Evolutionary conservation across 768 basidiomycete species (phyloP), one percentile per base, ranked within the genome.

Genomic region (Tephrocybe sp.): DNA sequence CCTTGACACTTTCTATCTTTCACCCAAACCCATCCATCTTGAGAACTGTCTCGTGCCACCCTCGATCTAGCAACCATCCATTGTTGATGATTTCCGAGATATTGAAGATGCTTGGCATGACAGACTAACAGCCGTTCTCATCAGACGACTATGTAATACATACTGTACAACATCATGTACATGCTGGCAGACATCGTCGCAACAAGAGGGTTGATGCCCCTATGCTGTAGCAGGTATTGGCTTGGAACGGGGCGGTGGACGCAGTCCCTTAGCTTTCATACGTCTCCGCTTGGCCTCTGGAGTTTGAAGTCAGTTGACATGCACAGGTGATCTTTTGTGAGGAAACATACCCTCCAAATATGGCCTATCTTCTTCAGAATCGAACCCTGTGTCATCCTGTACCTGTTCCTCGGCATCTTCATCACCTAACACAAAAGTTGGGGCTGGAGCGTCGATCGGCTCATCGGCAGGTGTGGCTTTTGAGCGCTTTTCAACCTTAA

Each of bases 401-500:
- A 62, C 67, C 18, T 62, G 60, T 39, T 65, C 64, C 4, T 57
- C 63, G 25, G 55, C 54, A 26, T 59, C 65, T 54, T 56, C 64
- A 56, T 72, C 67, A 55, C 65, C 70, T 68, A 50, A 20, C 14
- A 54, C 46, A 25, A 54, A 28, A 11, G 48, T 38, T 28, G 53
- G 42, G 10, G 47, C 54, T 20, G 44, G 30, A 34, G 38, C 69
- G 24, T 61, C 58, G 20, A 59, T 58, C 32, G 62, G 62, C 33
- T 60, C 67, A 25, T 68, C 72, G 28, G 56, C 49, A 20, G 60
- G 64, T 48, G 62, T 63, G 30, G 51, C 62, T 72, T 89, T 94
- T 42, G 72, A 65, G 53, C 86, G 79, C 69, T 84, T 90, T 65
- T 84, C 88, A n/a, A 98, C 86, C 70, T 90, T 95, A 80, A 99